Evolutionary conservation across 371 early-diverging fungal genomes (phyloP).

Genomic region (Mucor racemosus): DNA sequence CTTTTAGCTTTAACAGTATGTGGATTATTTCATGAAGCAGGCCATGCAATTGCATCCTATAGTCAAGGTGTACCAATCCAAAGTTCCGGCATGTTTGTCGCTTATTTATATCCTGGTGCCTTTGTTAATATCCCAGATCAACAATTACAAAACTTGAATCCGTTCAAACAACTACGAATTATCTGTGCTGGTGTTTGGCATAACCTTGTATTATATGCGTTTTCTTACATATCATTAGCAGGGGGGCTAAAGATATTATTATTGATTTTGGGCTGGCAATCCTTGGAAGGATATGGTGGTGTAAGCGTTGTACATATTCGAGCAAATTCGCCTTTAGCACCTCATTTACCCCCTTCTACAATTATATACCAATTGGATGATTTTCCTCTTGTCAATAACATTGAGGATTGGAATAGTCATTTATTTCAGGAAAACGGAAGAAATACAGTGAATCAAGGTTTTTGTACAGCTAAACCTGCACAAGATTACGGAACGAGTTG

Average conservation of each 20-base stretch:
- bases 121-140: conserved; percentile 78
- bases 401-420: conserved; percentile 18
- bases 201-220: conserved; percentile 65
- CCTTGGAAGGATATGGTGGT: conserved; percentile 59
- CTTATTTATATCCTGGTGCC: conserved; percentile 83
- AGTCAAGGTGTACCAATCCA: conserved; percentile 69
- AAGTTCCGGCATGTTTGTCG: conserved; percentile 73
- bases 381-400: conserved; percentile 6
- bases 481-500: conserved; percentile 40
- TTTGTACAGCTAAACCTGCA: background rate
- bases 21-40: conserved; percentile 79
- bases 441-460: conserved; percentile 9
- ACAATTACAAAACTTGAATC: conserved; percentile 47
- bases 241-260: conserved; percentile 54
- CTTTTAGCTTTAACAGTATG: conserved; percentile 66
- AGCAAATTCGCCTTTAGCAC: conserved; percentile 54
- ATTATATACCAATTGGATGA: background rate
- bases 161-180: conserved; percentile 64
- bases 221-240: conserved; percentile 53
- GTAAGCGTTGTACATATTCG: conserved; percentile 65
- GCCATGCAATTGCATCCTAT: conserved; percentile 79
- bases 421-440: conserved; percentile 30
- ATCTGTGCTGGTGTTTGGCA: conserved; percentile 88
- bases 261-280: conserved; percentile 52
- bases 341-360: conserved; percentile 12